A percentile compares a stretch with the other conserved stretches of the same genome.
These are phyloP conservation scores for Penicillium chermesinum DNA, from an alignment of 495 filamentous ascomycete species.

Conservation along the genomic window DNA sequence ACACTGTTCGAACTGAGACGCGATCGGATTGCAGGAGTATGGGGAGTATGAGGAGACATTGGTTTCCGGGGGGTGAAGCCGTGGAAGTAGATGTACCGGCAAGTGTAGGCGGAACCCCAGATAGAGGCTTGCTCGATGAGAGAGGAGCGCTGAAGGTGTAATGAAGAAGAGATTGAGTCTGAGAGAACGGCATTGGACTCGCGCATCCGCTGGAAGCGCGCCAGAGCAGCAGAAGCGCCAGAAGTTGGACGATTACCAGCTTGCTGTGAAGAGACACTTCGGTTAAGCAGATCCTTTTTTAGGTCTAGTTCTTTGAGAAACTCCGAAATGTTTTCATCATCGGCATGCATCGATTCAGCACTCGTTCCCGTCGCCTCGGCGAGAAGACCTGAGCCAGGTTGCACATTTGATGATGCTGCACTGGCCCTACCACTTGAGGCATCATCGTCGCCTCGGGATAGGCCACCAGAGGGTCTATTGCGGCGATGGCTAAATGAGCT, in stretches of 20 bases:
- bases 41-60: constrained; percentile 74
- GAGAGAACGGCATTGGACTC: constrained; percentile 81
- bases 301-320: constrained; percentile 83
- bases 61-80: constrained; percentile 89
- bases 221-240: constrained; percentile 56
- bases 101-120: constrained; percentile 79
- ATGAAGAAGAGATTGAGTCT: constrained; percentile 82
- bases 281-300: constrained; percentile 68
- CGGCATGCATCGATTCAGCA: constrained; percentile 73
- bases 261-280: constrained; percentile 49
- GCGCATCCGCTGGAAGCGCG: constrained; percentile 74
- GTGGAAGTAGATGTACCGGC: constrained; percentile 76
- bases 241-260: constrained; percentile 56
- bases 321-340: constrained; percentile 88
- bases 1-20: constrained; percentile 85
- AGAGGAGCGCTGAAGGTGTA: constrained; percentile 77
- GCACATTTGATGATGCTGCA: constrained; percentile 70
- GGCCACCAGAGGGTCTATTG: constrained; percentile 64
- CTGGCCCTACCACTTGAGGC: constrained; percentile 87
- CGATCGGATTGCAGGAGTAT: constrained; percentile 88
- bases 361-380: constrained; percentile 69
- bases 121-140: constrained; percentile 78
- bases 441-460: constrained; percentile 74
- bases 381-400: constrained; percentile 79
- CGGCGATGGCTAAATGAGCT: constrained; percentile 88